Percentiles rank a stretch among this genome's conserved stretches.
These are phyloP conservation scores for Clarireedia monteithiana DNA, from an alignment of 2,329 filamentous ascomycete genomes.

Conservation along the genomic window DNA sequence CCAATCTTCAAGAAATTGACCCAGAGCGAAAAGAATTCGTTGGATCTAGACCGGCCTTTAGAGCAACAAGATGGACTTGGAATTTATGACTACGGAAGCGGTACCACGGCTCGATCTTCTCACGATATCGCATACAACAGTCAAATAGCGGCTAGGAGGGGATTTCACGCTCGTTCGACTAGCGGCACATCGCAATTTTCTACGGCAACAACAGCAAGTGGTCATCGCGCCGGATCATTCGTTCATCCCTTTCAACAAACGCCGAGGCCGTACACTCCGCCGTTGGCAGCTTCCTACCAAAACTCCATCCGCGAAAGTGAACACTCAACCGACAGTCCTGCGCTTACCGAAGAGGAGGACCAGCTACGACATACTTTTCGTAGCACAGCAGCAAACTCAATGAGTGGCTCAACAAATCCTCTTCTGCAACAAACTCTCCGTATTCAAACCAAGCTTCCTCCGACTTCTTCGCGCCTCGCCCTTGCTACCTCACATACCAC, in stretches of 20 bases:
- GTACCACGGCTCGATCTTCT: slow-evolving; percentile 17
- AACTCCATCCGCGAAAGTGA: slow-evolving; percentile 47
- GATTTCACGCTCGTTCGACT: slow-evolving; percentile 46
- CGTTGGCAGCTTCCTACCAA: slow-evolving; percentile 43
- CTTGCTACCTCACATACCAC: slow-evolving; percentile 23
- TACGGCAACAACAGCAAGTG: slow-evolving; percentile 46
- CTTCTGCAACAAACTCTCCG: slow-evolving; percentile 19
- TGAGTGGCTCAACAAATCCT: slow-evolving; percentile 16
- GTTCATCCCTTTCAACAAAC: slow-evolving; percentile 59
- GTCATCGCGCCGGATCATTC: slow-evolving; percentile 36
- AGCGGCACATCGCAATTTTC: slow-evolving; percentile 48
- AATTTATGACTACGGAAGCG: slow-evolving; percentile 28
- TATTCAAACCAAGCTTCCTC: slow-evolving; percentile 22
- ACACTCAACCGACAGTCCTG: slow-evolving; percentile 36
- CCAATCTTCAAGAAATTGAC: slow-evolving; percentile 52
- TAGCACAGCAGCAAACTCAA: slow-evolving; percentile 20
- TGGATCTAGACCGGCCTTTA: slow-evolving; percentile 53
- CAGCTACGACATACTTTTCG: slow-evolving; percentile 19
- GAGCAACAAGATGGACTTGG: slow-evolving; percentile 43
- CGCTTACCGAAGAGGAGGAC: slow-evolving; percentile 27
- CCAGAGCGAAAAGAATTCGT: slow-evolving; percentile 51
- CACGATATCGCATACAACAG: slow-evolving; percentile 22
- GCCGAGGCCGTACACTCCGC: slow-evolving; percentile 52
- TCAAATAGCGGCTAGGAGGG: slow-evolving; percentile 18
- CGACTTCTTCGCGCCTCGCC: slow-evolving; percentile 21